Percentiles rank a stretch among this genome's conserved stretches.
phyloP scores from a whole-genome alignment of 2,329 filamentous ascomycete genomes.

The Calonectria henricotiae region DNA sequence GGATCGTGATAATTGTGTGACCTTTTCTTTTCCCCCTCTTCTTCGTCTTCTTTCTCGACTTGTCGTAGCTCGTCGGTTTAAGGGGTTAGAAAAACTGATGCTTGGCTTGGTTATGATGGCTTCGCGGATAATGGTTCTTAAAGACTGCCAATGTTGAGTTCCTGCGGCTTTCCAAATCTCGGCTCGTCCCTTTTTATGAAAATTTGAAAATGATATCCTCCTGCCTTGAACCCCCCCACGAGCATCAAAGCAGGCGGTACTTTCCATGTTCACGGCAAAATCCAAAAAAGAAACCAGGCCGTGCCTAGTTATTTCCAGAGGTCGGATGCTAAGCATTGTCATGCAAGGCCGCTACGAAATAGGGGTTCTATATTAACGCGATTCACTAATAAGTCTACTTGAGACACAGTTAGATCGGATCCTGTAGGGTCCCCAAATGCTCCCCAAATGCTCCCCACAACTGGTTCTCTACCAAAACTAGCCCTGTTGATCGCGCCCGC shows the following conservation, averaged over 20 bases:
- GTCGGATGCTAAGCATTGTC: conserved; percentile 2
- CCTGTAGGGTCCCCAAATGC: too few species aligned
- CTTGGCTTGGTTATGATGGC: background rate
- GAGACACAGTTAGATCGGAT: conserved; percentile 3
- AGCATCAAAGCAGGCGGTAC: background rate
- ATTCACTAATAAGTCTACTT: background rate
- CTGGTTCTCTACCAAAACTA: background rate
- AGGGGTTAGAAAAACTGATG: background rate
- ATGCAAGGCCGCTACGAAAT: background rate
- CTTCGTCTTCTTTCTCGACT: background rate
- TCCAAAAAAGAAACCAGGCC: background rate
- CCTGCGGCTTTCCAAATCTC: background rate
- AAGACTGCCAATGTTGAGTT: background rate
- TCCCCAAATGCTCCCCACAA: background rate
- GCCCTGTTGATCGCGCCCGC: background rate
- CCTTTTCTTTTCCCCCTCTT: background rate
- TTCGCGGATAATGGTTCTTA: background rate
- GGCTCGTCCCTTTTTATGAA: conserved; percentile 11
- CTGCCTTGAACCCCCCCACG: background rate
- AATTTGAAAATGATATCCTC: background rate
- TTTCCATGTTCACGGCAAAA: conserved; percentile 5
- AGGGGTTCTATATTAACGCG: background rate
- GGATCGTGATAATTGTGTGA: background rate
- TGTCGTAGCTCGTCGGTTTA: background rate
- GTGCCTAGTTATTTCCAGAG: background rate